Percentiles rank a stretch among this genome's conserved stretches.
phyloP scores from a whole-genome alignment of 805 yeast genomes.

The Yamadazyma philogaea region DNA sequence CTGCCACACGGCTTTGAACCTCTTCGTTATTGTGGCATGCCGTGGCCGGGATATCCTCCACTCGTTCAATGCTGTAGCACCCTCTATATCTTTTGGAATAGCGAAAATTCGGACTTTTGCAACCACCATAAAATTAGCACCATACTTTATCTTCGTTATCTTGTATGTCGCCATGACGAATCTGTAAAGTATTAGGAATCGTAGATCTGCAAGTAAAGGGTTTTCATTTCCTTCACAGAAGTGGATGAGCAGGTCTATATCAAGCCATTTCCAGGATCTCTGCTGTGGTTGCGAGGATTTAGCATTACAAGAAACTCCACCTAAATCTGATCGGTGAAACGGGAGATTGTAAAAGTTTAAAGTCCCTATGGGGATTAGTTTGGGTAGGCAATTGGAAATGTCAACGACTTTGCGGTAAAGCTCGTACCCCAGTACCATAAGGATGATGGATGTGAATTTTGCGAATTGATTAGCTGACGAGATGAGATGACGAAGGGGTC shows the following conservation, averaged over 20 bases:
- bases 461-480: slow-evolving; percentile 2
- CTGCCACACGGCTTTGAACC: slow-evolving; percentile 29
- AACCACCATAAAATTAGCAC: slow-evolving; percentile 13
- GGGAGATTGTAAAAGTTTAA: slow-evolving; percentile 46
- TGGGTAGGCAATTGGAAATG: slow-evolving; percentile 39
- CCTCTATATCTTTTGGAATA: slow-evolving; percentile 44
- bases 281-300: neutral
- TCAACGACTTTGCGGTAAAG: slow-evolving; percentile 10
- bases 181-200: slow-evolving; percentile 41
- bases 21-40: slow-evolving; percentile 20
- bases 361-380: slow-evolving; percentile 48
- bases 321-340: slow-evolving; percentile 26
- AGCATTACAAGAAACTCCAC: slow-evolving; percentile 21
- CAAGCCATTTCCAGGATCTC: slow-evolving; percentile 56
- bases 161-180: slow-evolving; percentile 46
- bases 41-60: slow-evolving; percentile 39
- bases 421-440: slow-evolving; percentile 2
- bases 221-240: slow-evolving; percentile 17
- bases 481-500: neutral
- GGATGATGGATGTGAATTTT: neutral
- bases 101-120: slow-evolving; percentile 45
- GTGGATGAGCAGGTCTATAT: slow-evolving; percentile 36
- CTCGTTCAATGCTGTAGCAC: slow-evolving; percentile 26
- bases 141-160: slow-evolving; percentile 13
- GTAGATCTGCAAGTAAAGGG: slow-evolving; percentile 34